A percentile compares a stretch with the other conserved stretches of the same genome.
These are phyloP conservation scores for Ceriops tagal DNA, from an alignment of 345 rosid genomes.

Conservation along the genomic window DNA sequence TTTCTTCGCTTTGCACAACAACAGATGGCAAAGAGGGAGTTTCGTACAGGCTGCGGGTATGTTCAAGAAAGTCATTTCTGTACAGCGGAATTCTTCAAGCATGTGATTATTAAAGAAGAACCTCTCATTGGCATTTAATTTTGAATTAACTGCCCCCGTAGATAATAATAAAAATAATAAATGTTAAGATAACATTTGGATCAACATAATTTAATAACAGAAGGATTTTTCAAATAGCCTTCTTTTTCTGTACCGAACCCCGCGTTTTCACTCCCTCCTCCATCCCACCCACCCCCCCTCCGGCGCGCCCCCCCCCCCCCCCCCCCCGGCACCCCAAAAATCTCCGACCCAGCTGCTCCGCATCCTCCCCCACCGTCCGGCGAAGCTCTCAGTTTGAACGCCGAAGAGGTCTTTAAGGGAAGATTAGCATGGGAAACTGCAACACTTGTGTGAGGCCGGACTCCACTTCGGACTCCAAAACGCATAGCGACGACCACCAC, in stretches of 20 bases:
- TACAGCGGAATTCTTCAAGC: too few relatives aligned
- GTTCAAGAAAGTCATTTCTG: too few relatives aligned
- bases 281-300: not conserved
- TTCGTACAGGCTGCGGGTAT: too few relatives aligned
- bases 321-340: not conserved
- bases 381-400: not conserved
- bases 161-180: not conserved
- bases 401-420: not conserved
- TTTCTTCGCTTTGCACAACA: too few relatives aligned
- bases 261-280: conserved; percentile 50
- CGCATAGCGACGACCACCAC: conserved; percentile 17
- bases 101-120: too few relatives aligned
- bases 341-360: conserved; percentile 4
- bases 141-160: too few relatives aligned
- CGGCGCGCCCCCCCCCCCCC: not conserved
- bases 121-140: too few relatives aligned
- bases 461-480: conserved; percentile 23
- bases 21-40: too few relatives aligned
- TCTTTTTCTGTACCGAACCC: conserved; percentile 45
- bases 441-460: conserved; percentile 73
- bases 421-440: conserved; percentile 74
- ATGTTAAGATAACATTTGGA: too few relatives aligned
- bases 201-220: not conserved
- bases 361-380: not conserved
- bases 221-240: conserved; percentile 35